Base-by-base conservation (phyloP, 805 yeast species). In the Metschnikowia dekortorum region DNA sequence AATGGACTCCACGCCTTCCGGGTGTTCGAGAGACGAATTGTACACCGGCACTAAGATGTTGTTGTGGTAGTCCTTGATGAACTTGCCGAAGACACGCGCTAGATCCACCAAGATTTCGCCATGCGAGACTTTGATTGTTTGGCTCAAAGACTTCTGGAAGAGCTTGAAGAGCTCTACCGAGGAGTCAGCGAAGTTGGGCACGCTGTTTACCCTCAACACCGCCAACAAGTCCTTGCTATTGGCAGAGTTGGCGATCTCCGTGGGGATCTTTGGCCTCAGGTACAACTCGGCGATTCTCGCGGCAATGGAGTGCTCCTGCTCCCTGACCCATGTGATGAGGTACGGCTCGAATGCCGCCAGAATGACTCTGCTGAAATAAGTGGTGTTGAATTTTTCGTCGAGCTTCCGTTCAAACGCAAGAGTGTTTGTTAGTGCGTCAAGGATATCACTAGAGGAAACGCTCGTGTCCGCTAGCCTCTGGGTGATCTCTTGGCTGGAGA, bases 131-230 rank as follows among this genome's bases (percentile, higher is more conserved):
- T 57, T 53, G 18, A 55, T 31, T 5, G 58, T 52, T 46, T 58
- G 62, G 22, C 83, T 74, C 35, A 94, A 67, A 8, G 87, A 70
- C 44, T 84, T 84, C 52, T 96, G 80, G 63, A 88, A 91, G 2
- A 80, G 69, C 59, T 89, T 80, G 66, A 94, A 91, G 33, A 94
- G 67, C 57, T 92, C 97, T 0, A 95, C 89, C 9, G 96, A 87
- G 0, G 96, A 87, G 36, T 85, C 88, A 8, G 94, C 74, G 13
- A 94, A 91, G 60, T 84, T 80, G 5, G 85, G 80, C 8, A 79
- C 73, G 37, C 76, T 78, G 34, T 76, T 70, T 11, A 70, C 75
- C 47, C 73, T 72, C 16, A 73, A 68, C 6, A 71, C 70, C 4
- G 71, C 68, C 8, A 55, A 46, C 42, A 70, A 65, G 8, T 49